A percentile compares a stretch with the other conserved stretches of the same genome.
These are phyloP conservation scores for Cicer arietinum DNA, from an alignment of 306 rosid genomes.

Conservation along the genomic window DNA sequence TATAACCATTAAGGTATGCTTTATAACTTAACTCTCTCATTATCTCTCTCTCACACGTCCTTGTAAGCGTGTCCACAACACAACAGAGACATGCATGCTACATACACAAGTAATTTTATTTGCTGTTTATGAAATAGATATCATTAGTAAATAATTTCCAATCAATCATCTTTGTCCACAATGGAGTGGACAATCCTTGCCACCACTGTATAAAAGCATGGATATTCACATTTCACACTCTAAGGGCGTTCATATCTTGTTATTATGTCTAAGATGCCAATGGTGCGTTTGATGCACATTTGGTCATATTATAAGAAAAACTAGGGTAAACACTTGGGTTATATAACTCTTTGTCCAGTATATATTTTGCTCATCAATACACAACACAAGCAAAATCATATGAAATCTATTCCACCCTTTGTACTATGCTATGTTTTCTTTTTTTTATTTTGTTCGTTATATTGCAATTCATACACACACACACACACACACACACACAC, in stretches of 20 bases:
- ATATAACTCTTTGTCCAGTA: background rate
- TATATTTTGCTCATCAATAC: background rate
- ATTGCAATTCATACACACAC: too few species aligned
- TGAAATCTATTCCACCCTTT: background rate
- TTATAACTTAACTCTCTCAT: constrained; percentile 6
- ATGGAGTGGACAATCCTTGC: constrained; percentile 7
- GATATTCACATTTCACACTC: constrained; percentile 23
- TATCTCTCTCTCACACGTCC: background rate
- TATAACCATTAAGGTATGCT: constrained; percentile 69
- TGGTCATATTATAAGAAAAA: background rate
- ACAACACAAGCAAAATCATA: background rate
- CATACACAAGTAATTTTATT: background rate
- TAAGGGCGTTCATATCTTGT: constrained; percentile 24
- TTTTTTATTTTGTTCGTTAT: background rate
- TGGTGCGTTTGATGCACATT: constrained; percentile 6
- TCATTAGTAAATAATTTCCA: constrained; percentile 5
- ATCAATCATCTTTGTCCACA: background rate
- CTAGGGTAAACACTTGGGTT: background rate
- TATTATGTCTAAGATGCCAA: constrained; percentile 24
- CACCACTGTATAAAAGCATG: constrained; percentile 12
- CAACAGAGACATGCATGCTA: background rate
- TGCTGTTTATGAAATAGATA: background rate
- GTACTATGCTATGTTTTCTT: background rate
- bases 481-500: too few species aligned
- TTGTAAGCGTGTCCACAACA: background rate